Base-by-base conservation (phyloP, 768 basidiomycete genomes). In the Collybia nuda region DNA sequence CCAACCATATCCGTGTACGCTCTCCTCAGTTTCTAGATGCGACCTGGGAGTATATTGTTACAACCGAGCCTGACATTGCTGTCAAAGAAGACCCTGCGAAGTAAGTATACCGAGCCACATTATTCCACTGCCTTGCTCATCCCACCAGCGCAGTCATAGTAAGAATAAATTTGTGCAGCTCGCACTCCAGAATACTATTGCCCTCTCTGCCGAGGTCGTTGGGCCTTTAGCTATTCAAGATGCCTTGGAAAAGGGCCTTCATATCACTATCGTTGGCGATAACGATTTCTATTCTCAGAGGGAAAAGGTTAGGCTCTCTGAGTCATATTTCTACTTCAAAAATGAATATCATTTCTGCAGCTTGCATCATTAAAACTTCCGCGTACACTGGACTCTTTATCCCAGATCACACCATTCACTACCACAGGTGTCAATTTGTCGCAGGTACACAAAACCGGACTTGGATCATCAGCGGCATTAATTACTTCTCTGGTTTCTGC, bases 221-320 rank as follows among this genome's bases (percentile, higher is more conserved):
- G 80, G 81, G 18, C 57, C 67, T 24, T 55, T 68, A n/a, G 56
- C 68, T 40, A 56, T 83, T 57, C 65, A 70, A 28, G 66, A 72
- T 39, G 56, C 66, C 3, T 67, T 92, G 4, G 63, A 71, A 2
- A 60, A 65, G 12, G 88, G 84, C 24, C 73, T 96, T 50, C 80
- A 90, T 56, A 84, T 98, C 55, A 81, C 80, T 35, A 88, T 98
- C 57, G 82, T 86, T 22, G 96, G 93, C 8, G 93, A 93, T 67
- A 98, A 99, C 61, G 97, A 98, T 66, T 99, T 98, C 61, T 98
- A 99, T 71, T 97, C 95, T 3, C 97, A 98, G 62, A 76, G 88
- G 49, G 84, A 85, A 46, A 85, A 90, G 77, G 95, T 91, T 49
- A 63, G 76, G 2, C 22, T 15, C 44, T 40, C 22, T 28, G 35